A percentile compares a stretch with the other conserved stretches of the same genome.
phyloP scores from a whole-genome alignment of 805 yeast genomes.

The Phaffomyces thermotolerans region DNA sequence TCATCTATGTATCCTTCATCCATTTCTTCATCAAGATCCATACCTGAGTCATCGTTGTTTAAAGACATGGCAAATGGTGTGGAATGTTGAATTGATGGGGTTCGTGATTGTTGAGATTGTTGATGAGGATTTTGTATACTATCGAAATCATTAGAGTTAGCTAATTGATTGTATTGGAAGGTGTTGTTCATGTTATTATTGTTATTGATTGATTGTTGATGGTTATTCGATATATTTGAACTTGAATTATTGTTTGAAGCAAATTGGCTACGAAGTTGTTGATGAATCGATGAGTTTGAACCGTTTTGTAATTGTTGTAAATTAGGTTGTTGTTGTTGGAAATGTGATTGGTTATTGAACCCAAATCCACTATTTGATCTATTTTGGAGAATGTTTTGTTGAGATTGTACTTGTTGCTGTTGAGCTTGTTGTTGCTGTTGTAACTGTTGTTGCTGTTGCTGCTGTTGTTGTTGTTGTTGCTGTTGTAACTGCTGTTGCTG shows the following conservation, averaged over 20 bases:
- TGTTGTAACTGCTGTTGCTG: conserved; percentile 14
- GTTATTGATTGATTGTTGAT: no score
- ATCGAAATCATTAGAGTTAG: conserved; percentile 1
- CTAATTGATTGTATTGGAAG: conserved; percentile 3
- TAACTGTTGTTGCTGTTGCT: conserved; percentile 11
- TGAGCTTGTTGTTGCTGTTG: conserved; percentile 10
- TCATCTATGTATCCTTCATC: conserved; percentile 85
- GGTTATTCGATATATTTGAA: no score
- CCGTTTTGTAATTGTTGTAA: conserved; percentile 13
- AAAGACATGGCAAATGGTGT: conserved; percentile 29
- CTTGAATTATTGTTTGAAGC: background rate
- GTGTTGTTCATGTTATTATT: background rate
- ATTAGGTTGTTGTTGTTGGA: conserved; percentile 9
- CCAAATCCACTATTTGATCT: background rate
- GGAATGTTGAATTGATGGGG: conserved; percentile 13
- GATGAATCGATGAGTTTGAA: conserved; percentile 11
- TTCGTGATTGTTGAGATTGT: conserved; percentile 18
- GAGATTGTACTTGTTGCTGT: no score
- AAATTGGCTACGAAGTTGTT: conserved; percentile 14
- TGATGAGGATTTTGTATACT: conserved; percentile 8
- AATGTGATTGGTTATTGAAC: conserved; percentile 1
- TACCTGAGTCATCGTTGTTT: conserved; percentile 20
- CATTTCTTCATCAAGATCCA: conserved; percentile 44
- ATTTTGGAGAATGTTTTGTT: background rate
- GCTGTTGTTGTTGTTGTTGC: conserved; percentile 11